Percentiles rank a stretch among this genome's conserved stretches.
Evolutionary conservation across 73 alveolate species (phyloP).

Genomic region (Uronychia binucleata): DNA sequence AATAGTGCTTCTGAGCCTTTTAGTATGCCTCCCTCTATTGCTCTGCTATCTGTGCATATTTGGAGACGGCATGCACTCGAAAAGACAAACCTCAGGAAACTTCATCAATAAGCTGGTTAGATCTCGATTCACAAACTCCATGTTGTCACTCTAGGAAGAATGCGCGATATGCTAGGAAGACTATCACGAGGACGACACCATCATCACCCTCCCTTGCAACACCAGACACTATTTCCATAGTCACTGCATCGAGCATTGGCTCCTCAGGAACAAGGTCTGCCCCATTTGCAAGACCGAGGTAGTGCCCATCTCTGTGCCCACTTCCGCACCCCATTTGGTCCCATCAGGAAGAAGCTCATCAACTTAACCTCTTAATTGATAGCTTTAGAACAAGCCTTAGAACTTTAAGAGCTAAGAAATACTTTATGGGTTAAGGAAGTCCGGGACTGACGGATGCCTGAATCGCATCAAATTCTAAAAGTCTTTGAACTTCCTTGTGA

Average conservation of each 20-base stretch:
- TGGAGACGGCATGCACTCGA: not conserved
- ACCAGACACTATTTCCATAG: conserved; percentile 12
- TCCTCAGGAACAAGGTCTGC: conserved; percentile 4
- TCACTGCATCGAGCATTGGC: conserved; percentile 9
- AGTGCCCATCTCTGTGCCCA: too few species aligned
- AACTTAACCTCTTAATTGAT: not conserved
- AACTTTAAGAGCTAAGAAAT: too few species aligned
- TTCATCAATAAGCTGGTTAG: not conserved
- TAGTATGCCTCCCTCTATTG: not conserved
- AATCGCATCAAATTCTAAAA: too few species aligned
- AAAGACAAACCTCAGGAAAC: not conserved
- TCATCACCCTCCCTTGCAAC: conserved; percentile 3
- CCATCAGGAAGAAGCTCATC: not conserved
- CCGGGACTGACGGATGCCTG: not conserved
- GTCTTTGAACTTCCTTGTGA: not conserved
- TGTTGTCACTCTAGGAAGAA: not conserved
- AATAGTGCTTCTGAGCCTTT: not conserved
- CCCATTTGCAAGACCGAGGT: conserved; percentile 21
- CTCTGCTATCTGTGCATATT: not conserved
- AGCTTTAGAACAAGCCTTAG: too few species aligned
- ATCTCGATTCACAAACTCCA: not conserved
- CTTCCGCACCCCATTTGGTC: not conserved
- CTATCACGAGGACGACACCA: not conserved
- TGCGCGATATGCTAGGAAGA: conserved; percentile 4
- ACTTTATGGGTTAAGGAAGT: not conserved